Conservation (phyloP, 1,139 yeast genomes). For the Yamadazyma oceani region DNA sequence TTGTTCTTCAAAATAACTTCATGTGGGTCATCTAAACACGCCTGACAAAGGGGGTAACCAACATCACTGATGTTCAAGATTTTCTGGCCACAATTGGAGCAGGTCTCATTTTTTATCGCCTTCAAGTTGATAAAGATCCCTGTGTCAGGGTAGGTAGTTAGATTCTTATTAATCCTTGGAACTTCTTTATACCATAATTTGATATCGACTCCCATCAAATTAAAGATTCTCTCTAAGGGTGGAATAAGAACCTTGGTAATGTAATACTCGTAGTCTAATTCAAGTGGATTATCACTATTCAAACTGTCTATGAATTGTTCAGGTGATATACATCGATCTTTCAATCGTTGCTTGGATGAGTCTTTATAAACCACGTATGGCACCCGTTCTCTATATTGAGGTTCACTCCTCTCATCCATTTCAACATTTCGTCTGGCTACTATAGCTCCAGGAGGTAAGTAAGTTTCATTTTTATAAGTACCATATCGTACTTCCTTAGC, state of each 20-base stretch:
- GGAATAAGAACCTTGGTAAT: constrained; percentile 82
- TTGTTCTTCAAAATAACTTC: constrained; percentile 20
- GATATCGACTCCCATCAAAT: constrained; percentile 79
- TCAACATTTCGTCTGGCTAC: constrained; percentile 63
- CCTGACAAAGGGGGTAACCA: too few relatives aligned
- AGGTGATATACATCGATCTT: constrained; percentile 81
- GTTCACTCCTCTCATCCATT: constrained; percentile 71
- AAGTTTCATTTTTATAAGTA: constrained; percentile 65
- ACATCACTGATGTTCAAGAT: too few relatives aligned
- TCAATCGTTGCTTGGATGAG: constrained; percentile 58
- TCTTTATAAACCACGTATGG: constrained; percentile 83
- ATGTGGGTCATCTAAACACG: constrained; percentile 22
- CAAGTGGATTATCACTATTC: constrained; percentile 31
- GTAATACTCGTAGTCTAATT: constrained; percentile 80
- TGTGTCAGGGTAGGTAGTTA: not conserved
- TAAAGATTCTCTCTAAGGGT: constrained; percentile 82
- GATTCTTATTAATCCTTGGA: constrained; percentile 35
- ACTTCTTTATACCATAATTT: constrained; percentile 75
- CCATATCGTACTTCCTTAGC: constrained; percentile 90
- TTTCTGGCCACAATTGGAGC: constrained; percentile 27
- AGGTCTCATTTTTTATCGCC: constrained; percentile 20
- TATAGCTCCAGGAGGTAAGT: constrained; percentile 90
- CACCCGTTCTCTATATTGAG: constrained; percentile 86
- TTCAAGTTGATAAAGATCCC: constrained; percentile 8
- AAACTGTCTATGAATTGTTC: constrained; percentile 57